A percentile compares a stretch with the other conserved stretches of the same genome.
phyloP scores from a whole-genome alignment of 768 basidiomycete genomes.

The Amanita jacksonii region DNA sequence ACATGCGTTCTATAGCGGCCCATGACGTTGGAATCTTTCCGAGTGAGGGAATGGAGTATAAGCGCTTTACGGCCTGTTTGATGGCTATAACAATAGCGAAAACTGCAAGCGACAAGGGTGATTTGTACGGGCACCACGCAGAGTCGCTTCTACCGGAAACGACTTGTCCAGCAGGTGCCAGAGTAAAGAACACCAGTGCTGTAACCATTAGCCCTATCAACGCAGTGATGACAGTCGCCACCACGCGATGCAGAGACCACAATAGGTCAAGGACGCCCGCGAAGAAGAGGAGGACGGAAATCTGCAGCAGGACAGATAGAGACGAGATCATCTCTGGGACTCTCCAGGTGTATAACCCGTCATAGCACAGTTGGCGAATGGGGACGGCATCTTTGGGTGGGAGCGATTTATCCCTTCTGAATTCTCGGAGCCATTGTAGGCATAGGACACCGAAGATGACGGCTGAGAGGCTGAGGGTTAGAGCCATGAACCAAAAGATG shows the following conservation, averaged over 20 bases:
- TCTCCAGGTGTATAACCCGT: conserved; percentile 17
- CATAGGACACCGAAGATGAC: conserved; percentile 18
- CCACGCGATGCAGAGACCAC: conserved; percentile 12
- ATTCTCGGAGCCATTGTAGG: conserved; percentile 21
- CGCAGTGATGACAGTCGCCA: conserved; percentile 14
- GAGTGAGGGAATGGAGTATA: too few relatives aligned
- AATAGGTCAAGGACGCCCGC: conserved; percentile 18
- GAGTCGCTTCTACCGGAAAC: conserved; percentile 12
- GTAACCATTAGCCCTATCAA: conserved; percentile 13
- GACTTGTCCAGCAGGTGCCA: conserved; percentile 17
- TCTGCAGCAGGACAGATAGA: conserved; percentile 19
- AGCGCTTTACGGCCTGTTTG: too few relatives aligned
- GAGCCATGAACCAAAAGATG: conserved; percentile 16
- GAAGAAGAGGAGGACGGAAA: conserved; percentile 19
- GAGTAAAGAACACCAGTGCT: conserved; percentile 13
- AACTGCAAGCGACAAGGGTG: conserved; percentile 18
- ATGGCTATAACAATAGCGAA: background rate
- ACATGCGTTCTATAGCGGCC: background rate
- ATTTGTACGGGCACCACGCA: conserved; percentile 19
- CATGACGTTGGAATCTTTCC: background rate
- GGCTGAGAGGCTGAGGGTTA: conserved; percentile 16
- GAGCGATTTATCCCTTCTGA: conserved; percentile 12
- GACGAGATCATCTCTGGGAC: conserved; percentile 16
- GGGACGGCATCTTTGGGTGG: conserved; percentile 15
- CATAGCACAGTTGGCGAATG: conserved; percentile 18